Conservation (phyloP, 2,329 filamentous ascomycete genomes). For the Trichoderma endophyticum region DNA sequence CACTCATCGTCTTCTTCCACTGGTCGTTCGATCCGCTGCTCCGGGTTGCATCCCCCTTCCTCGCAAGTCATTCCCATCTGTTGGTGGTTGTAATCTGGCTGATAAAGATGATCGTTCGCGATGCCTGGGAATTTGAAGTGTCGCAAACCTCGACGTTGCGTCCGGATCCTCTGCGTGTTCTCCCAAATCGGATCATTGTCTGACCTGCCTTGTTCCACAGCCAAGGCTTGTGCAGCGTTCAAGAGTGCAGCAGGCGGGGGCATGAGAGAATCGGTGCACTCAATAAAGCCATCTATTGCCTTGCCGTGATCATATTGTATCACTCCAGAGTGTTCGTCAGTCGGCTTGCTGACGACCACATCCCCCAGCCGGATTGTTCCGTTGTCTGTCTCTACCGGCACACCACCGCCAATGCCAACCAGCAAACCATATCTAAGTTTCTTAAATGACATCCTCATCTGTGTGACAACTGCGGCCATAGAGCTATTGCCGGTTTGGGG, state of each 20-base stretch:
- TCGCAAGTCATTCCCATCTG: neutral
- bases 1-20: neutral
- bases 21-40: neutral
- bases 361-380: neutral
- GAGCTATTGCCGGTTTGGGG: neutral
- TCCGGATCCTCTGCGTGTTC: neutral
- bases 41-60: neutral
- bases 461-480: neutral
- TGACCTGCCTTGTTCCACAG: neutral
- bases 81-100: neutral
- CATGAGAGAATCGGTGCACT: neutral
- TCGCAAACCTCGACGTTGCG: neutral
- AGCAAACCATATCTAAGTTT: neutral
- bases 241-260: neutral
- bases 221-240: neutral
- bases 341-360: neutral
- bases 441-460: neutral
- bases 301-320: neutral
- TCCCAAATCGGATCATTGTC: neutral
- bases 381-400: neutral
- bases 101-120: neutral
- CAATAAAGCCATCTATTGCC: neutral
- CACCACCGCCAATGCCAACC: neutral
- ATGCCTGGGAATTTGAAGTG: neutral
- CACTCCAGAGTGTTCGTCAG: neutral